Evolutionary conservation across 257 asterid genomes (phyloP).

Genomic region (Fraxinus excelsior): DNA sequence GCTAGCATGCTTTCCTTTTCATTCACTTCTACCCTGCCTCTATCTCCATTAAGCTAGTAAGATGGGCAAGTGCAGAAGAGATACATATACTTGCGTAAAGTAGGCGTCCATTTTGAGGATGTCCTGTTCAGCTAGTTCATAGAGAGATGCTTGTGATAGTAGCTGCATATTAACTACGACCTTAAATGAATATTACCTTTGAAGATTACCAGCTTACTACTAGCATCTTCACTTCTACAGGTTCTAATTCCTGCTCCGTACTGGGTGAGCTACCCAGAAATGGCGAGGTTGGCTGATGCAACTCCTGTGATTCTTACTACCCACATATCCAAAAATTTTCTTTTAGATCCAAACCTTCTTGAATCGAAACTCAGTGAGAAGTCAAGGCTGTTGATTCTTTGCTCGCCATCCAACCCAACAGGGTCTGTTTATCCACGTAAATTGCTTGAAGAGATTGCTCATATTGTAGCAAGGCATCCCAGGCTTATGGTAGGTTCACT

Average conservation of each 20-base stretch:
- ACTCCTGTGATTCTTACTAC: slow-evolving; percentile 83
- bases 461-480: slow-evolving; percentile 84
- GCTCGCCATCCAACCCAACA: slow-evolving; percentile 98
- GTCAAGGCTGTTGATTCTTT: slow-evolving; percentile 87
- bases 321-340: slow-evolving; percentile 72
- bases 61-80: neutral
- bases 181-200: neutral
- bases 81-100: neutral
- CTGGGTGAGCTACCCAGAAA: slow-evolving; percentile 99
- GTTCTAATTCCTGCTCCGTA: slow-evolving; percentile 96
- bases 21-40: neutral
- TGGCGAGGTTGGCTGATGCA: slow-evolving; percentile 97
- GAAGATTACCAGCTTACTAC: slow-evolving; percentile 4
- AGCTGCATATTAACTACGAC: neutral
- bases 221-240: slow-evolving; percentile 38
- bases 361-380: slow-evolving; percentile 77
- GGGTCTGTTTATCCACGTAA: slow-evolving; percentile 90
- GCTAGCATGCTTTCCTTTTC: no score
- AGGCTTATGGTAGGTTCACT: slow-evolving; percentile 73
- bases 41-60: neutral
- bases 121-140: neutral
- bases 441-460: slow-evolving; percentile 88
- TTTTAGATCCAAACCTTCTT: slow-evolving; percentile 77
- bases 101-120: no score
- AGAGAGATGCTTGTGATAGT: neutral